Evolutionary conservation across 1,139 yeast genomes (phyloP).

Genomic region (Protomyces lactucae-debilis): DNA sequence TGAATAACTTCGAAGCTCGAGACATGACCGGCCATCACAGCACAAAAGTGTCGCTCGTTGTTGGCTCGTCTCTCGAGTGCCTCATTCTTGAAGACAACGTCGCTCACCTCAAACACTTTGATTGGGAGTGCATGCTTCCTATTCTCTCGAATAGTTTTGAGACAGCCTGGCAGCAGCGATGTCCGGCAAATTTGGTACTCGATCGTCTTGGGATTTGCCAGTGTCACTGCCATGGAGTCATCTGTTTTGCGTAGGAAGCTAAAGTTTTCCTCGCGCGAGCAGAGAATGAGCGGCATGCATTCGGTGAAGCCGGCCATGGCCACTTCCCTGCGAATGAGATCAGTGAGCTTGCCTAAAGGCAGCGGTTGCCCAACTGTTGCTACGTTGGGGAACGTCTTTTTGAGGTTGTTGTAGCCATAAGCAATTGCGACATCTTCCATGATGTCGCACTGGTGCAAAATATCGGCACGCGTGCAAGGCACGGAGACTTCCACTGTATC

Average conservation of each 20-base stretch:
- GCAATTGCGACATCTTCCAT: conserved; percentile 99
- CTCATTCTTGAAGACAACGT: conserved; percentile 80
- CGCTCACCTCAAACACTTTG: conserved; percentile 91
- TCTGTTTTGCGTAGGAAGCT: conserved; percentile 71
- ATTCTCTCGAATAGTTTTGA: conserved; percentile 93
- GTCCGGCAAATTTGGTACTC: conserved; percentile 99
- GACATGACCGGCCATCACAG: conserved; percentile 87
- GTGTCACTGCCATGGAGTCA: conserved; percentile 69
- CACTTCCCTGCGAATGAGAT: conserved; percentile 82
- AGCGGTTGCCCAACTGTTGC: conserved; percentile 81
- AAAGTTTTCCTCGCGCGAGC: conserved; percentile 96
- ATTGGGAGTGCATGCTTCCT: conserved; percentile 93
- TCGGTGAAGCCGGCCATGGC: conserved; percentile 96
- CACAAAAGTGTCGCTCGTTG: conserved; percentile 93
- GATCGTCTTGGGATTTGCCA: conserved; percentile 92
- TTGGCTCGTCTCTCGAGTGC: conserved; percentile 79
- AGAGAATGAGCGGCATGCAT: conserved; percentile 88
- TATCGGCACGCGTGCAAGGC: conserved; percentile 93
- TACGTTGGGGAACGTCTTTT: conserved; percentile 65
- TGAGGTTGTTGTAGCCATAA: conserved; percentile 86
- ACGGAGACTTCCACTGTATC: conserved; percentile 60
- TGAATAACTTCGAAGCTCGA: conserved; percentile 93
- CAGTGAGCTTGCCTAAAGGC: conserved; percentile 85
- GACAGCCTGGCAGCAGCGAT: conserved; percentile 83
- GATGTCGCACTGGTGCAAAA: conserved; percentile 94